Evolutionary conservation across 257 asterid genomes (phyloP).

Genomic region (Thymus quinquecostatus): DNA sequence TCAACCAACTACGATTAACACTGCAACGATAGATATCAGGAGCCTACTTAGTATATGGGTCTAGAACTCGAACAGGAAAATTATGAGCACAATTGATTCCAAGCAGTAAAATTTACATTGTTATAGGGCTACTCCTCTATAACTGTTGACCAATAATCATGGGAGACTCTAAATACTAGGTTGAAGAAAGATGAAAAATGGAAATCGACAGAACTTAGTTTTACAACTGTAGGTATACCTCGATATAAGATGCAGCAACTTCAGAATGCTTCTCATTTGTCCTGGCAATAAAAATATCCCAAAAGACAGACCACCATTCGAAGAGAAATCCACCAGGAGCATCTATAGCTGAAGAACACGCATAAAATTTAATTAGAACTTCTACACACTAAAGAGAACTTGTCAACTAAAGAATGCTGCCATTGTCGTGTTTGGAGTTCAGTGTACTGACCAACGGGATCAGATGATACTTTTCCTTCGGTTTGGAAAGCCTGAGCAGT

Average conservation of each 20-base stretch:
- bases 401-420: background rate
- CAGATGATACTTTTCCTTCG: conserved; percentile 98
- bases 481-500: conserved; percentile 97
- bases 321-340: conserved; percentile 99
- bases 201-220: background rate
- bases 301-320: conserved; percentile 99
- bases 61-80: conserved; percentile 2
- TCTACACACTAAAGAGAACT: background rate
- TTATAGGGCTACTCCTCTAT: background rate
- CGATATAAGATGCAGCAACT: conserved; percentile 98
- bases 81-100: background rate
- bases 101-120: background rate
- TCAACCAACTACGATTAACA: background rate
- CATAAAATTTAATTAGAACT: conserved; percentile 16
- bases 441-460: conserved; percentile 83
- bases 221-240: conserved; percentile 52
- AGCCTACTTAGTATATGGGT: background rate
- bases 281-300: conserved; percentile 99
- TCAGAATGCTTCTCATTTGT: conserved; percentile 99
- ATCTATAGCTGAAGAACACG: conserved; percentile 76
- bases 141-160: background rate
- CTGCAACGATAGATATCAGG: background rate
- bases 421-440: background rate
- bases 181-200: background rate
- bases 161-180: background rate